Base-by-base conservation (phyloP, 257 asterid species). In the Coffea canephora region DNA sequence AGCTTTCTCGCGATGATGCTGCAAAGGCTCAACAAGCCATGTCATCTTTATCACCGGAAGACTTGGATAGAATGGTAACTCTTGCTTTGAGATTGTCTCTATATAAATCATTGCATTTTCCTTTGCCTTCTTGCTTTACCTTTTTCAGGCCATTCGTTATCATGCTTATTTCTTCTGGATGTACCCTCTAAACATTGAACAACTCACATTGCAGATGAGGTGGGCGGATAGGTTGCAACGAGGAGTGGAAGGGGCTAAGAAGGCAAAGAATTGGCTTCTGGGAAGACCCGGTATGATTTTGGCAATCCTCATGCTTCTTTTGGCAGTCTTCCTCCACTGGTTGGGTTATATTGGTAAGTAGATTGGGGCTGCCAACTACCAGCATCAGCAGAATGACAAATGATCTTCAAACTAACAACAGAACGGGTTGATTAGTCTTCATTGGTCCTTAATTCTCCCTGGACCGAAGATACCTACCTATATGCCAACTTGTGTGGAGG, bases 11-110 rank as follows among this genome's bases (percentile, higher is more conserved):
- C 11, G 98, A 93, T 84, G 99, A 94, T 81, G 98, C 98, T n/a
- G 99, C 89, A 86, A 94, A 87, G 87, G 99, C 99, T 79, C 99
- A 96, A 78, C 97, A 94, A 83, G 95, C 99, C 80, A 96, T 96
- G 97, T 88, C 99, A 76, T 91, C 98, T 61, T 74, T 96, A 85
- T 92, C 98, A 11, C 97, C 98, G 1, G 97, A 92, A n/a, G 87
- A 91, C 81, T 88, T 96, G 94, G 99, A 96, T 82, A 84, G 73
- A 81, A 92, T 96, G 98, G 99, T 96, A 82, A 50, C 80, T 23
- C 54, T 76, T 73, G 45, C 77, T 46, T 23, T 66, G 27, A 49
- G 10, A 31, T n/a, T 39, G 73, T 36, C 19, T 48, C 5, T 2
- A 19, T 13, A 61, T 41, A 34, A 18, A 21, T 5, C 45, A 6